Conservation (phyloP, 1,284 basidiomycete genomes). For the Rhodotorula sp. region DNA sequence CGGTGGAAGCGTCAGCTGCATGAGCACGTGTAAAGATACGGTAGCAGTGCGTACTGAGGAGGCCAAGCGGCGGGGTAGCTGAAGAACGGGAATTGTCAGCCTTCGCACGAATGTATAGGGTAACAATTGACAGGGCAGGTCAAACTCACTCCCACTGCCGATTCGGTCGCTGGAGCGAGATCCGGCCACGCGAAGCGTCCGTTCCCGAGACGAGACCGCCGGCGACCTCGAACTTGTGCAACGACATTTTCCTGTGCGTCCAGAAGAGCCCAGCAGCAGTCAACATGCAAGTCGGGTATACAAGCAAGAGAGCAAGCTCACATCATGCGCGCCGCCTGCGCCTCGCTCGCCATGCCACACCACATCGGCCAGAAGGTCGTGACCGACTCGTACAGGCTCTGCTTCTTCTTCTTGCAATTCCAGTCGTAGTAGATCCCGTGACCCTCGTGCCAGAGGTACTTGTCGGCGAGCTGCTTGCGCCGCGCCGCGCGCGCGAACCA, state of each 20-base stretch:
- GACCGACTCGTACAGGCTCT: slow-evolving; percentile 90
- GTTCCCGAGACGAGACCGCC: slow-evolving; percentile 97
- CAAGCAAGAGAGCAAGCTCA: slow-evolving; percentile 52
- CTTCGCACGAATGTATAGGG: too few species aligned
- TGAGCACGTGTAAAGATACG: not conserved
- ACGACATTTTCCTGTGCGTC: slow-evolving; percentile 65
- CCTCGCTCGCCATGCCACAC: slow-evolving; percentile 93
- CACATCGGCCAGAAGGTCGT: slow-evolving; percentile 95
- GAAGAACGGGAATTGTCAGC: not conserved
- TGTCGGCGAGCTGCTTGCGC: slow-evolving; percentile 80
- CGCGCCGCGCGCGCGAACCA: slow-evolving; percentile 86
- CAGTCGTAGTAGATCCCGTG: slow-evolving; percentile 95
- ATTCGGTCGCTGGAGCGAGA: slow-evolving; percentile 93
- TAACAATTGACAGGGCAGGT: not conserved
- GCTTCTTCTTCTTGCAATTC: slow-evolving; percentile 83
- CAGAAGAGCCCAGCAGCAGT: too few species aligned
- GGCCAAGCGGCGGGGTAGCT: slow-evolving; percentile 63
- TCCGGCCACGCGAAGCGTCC: slow-evolving; percentile 91
- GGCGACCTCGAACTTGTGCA: slow-evolving; percentile 93
- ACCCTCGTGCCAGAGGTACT: slow-evolving; percentile 93
- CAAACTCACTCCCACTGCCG: slow-evolving; percentile 75
- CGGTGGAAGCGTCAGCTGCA: not conserved
- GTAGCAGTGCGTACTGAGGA: slow-evolving; percentile 65
- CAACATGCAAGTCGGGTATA: not conserved
- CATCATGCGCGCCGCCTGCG: slow-evolving; percentile 90